A percentile compares a stretch with the other conserved stretches of the same genome.
These are phyloP conservation scores for Mycena epipterygia DNA, from an alignment of 768 basidiomycete species.

Conservation along the genomic window DNA sequence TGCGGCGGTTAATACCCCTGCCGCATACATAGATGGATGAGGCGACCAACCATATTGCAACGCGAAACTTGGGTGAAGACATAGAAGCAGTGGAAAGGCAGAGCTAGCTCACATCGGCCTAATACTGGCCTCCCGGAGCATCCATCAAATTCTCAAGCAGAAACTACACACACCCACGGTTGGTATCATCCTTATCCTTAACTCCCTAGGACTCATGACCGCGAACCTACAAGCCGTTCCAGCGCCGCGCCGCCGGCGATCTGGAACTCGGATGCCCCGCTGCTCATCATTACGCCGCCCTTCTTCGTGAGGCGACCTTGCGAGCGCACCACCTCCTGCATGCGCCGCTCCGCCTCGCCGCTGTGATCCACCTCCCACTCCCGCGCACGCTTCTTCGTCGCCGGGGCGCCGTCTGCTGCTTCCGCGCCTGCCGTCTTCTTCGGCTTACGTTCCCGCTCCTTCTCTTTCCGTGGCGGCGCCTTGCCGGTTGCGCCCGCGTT, in stretches of 20 bases:
- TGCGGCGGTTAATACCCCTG: background rate
- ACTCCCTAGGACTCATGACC: slow-evolving; percentile 31
- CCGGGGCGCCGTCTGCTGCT: slow-evolving; percentile 37
- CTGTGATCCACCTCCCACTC: slow-evolving; percentile 60
- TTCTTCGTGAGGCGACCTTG: slow-evolving; percentile 88
- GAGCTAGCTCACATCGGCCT: background rate
- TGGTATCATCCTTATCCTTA: background rate
- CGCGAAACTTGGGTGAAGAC: slow-evolving; percentile 23
- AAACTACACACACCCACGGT: slow-evolving; percentile 3
- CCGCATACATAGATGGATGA: background rate
- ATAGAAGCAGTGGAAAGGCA: background rate
- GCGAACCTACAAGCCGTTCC: slow-evolving; percentile 66
- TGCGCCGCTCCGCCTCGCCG: slow-evolving; percentile 80
- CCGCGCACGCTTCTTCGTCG: slow-evolving; percentile 43
- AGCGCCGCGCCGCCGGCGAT: slow-evolving; percentile 74
- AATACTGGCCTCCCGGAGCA: background rate
- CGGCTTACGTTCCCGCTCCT: slow-evolving; percentile 37
- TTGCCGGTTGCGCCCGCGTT: slow-evolving; percentile 34
- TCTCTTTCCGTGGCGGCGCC: slow-evolving; percentile 35
- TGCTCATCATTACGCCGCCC: slow-evolving; percentile 80
- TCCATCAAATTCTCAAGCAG: slow-evolving; percentile 22
- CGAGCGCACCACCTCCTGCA: slow-evolving; percentile 87
- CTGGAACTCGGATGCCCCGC: slow-evolving; percentile 83
- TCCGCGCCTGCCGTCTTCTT: slow-evolving; percentile 37
- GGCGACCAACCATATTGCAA: slow-evolving; percentile 30